Conservation (phyloP, 345 rosid genomes). For the Kernera saxatilis region DNA sequence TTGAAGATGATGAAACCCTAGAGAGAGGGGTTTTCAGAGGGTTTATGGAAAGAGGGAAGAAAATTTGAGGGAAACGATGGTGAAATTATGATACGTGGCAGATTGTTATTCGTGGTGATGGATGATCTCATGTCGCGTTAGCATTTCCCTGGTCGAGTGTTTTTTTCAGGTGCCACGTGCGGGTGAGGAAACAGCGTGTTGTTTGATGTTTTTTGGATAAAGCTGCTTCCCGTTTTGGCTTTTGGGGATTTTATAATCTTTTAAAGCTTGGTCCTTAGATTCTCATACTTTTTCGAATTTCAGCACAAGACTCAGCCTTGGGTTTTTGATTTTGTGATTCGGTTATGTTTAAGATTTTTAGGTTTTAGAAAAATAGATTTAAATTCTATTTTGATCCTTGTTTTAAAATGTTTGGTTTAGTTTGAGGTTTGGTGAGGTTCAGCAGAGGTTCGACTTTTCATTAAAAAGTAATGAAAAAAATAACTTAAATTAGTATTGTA, state of each 20-base stretch:
- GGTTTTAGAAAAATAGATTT: no score
- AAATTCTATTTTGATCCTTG: no score
- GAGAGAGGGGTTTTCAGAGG: constrained; percentile 19
- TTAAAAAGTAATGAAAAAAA: no score
- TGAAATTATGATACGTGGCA: constrained; percentile 15
- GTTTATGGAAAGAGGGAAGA: constrained; percentile 18
- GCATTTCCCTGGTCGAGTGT: neutral
- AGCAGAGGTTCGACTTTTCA: no score
- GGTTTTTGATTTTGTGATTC: no score
- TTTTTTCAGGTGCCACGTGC: constrained; percentile 17
- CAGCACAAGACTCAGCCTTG: no score
- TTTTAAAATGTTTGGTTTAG: no score
- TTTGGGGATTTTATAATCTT: neutral
- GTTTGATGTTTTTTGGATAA: neutral
- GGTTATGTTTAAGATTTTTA: no score
- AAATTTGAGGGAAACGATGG: neutral
- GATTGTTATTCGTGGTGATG: neutral
- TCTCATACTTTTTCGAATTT: neutral
- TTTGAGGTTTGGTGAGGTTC: no score
- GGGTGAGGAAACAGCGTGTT: neutral
- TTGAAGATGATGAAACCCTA: constrained; percentile 22
- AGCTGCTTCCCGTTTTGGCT: constrained; percentile 9
- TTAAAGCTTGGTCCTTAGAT: neutral
- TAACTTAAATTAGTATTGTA: no score
- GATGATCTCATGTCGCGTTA: neutral